Percentiles rank a stretch among this genome's conserved stretches.
phyloP scores from a whole-genome alignment of 768 basidiomycete species.

The Tricholoma flavovirens region DNA sequence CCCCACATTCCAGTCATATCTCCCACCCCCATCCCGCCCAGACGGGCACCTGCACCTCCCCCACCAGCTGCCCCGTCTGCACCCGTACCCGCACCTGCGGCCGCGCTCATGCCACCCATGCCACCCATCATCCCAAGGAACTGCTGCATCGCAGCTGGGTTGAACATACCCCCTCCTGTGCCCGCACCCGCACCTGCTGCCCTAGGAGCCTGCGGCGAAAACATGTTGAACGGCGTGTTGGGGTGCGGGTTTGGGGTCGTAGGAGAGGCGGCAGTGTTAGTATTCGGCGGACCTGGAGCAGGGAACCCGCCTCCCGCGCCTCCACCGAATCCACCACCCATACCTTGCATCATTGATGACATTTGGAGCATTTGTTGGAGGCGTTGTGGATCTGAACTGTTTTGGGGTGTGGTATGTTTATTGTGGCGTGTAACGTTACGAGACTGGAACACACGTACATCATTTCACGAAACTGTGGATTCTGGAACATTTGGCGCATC shows the following conservation, averaged over 20 bases:
- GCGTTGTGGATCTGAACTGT: constrained; percentile 69
- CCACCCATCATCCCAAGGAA: constrained; percentile 27
- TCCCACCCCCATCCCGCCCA: no score
- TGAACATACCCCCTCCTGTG: constrained; percentile 24
- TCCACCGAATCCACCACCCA: constrained; percentile 10
- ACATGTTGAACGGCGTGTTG: constrained; percentile 17
- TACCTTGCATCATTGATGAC: constrained; percentile 45
- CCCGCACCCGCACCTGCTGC: constrained; percentile 12
- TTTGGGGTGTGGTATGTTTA: no score
- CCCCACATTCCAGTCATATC: constrained; percentile 20
- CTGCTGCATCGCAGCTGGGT: constrained; percentile 40
- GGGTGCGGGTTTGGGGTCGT: constrained; percentile 14
- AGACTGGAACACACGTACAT: constrained; percentile 43
- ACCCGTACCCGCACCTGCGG: no score
- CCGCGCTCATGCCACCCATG: constrained; percentile 17
- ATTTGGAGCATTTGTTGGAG: constrained; percentile 75
- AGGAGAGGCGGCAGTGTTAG: constrained; percentile 6
- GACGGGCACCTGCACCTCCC: no score
- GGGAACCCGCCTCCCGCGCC: constrained; percentile 40
- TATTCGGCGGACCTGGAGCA: constrained; percentile 52
- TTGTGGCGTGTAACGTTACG: no score
- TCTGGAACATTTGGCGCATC: constrained; percentile 73
- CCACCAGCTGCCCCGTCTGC: no score
- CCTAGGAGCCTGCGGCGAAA: constrained; percentile 5
- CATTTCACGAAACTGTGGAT: constrained; percentile 68